Conservation (phyloP, 129 eudicot species). For the Arctium minus region DNA sequence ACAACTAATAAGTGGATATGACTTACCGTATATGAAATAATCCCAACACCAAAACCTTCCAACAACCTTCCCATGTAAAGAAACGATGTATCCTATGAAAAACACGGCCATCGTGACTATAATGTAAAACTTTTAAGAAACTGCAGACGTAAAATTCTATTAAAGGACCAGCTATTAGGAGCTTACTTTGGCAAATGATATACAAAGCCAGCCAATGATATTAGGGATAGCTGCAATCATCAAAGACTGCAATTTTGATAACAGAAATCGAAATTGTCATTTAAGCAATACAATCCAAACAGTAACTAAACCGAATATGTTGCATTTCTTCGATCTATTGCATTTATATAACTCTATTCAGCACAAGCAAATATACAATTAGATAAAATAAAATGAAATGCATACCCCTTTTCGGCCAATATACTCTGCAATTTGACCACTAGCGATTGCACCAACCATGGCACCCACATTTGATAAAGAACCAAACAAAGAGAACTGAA, state of each 20-base stretch:
- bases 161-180: not conserved
- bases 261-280: not conserved
- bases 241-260: conserved; percentile 35
- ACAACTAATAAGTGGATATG: conserved; percentile 3
- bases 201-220: conserved; percentile 40
- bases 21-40: conserved; percentile 81
- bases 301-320: not conserved
- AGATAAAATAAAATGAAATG: not conserved
- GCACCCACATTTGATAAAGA: conserved; percentile 97
- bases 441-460: conserved; percentile 97
- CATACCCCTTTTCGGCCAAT: conserved; percentile 95
- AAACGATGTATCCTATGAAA: conserved; percentile 70
- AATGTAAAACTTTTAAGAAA: not conserved
- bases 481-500: conserved; percentile 90
- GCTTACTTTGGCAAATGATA: conserved; percentile 40
- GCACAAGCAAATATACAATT: not conserved
- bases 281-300: not conserved
- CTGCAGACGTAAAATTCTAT: not conserved
- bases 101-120: not conserved
- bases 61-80: conserved; percentile 93
- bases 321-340: not conserved
- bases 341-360: not conserved
- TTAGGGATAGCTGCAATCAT: conserved; percentile 48
- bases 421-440: conserved; percentile 96
- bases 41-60: conserved; percentile 99